Conservation (phyloP, 371 early-diverging fungal genomes). For the Mortierella sp. region DNA sequence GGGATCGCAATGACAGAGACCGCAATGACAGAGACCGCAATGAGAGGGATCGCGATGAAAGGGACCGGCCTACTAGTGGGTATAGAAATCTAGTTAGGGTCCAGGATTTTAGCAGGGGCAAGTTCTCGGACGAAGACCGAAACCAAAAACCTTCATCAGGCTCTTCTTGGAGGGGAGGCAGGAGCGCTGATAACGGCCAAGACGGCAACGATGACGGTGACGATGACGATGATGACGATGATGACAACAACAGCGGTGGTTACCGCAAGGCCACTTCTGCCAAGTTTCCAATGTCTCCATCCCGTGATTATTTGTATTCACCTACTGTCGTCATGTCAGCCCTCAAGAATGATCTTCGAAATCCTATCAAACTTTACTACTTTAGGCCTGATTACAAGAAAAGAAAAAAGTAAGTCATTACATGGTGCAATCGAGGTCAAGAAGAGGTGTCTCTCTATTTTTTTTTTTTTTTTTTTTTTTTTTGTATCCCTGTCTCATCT, state of each 20-base stretch:
- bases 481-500: no score
- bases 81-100: no score
- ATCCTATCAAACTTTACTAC: slow-evolving; percentile 28
- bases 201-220: background rate
- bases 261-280: background rate
- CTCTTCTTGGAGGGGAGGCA: no score
- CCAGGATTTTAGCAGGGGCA: no score
- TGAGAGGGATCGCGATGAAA: no score
- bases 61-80: no score
- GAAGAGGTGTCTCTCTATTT: background rate
- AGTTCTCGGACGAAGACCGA: no score
- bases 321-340: slow-evolving; percentile 47
- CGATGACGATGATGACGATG: background rate
- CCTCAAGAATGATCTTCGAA: slow-evolving; percentile 20
- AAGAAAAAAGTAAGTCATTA: slow-evolving; percentile 25
- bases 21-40: no score
- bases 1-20: no score
- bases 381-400: slow-evolving; percentile 23
- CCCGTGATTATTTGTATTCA: slow-evolving; percentile 44
- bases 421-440: no score
- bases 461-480: background rate
- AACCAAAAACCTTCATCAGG: no score
- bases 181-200: background rate
- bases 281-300: no score
- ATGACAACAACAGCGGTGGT: background rate